Base-by-base conservation (phyloP, 2,329 filamentous ascomycete genomes). In the Sodiomyces alkalinus region DNA sequence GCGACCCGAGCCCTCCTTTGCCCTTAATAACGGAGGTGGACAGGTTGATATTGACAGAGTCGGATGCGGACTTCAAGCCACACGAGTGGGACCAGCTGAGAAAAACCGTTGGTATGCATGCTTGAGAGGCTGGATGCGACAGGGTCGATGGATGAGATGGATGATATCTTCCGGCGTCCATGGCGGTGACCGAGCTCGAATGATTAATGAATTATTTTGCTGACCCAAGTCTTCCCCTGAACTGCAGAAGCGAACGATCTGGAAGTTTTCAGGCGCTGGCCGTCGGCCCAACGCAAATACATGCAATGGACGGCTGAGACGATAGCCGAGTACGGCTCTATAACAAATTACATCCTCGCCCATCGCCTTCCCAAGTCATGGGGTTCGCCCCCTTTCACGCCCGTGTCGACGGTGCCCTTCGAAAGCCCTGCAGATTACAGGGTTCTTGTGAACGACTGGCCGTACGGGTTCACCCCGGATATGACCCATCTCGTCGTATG, bases 371-470 rank as follows among this genome's bases (percentile, higher is more conserved):
- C 70, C 17, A 52, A 55, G 31, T 43, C 51, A 29, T 94, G 86
- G 86, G 68, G 68, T 2, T 37, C 45, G 17, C 64, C 65, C 11
- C 69, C 70, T 4, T 75, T 74, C 46, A 56, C 49, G 9, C 61
- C 63, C 4, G 49, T 45, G 26, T 71, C 66, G 6, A 35, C 43
- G 4, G 42, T 56, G 16, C 69, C 69, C 7, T 72, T 76, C 37
- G 47, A 56, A 15, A 53, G 67, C 23, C 45, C 59, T 4, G 61
- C 60, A 19, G 71, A 76, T 49, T 75, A 66, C 48, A 73, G 72
- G 35, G 77, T 92, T 28, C 58, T 93, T 24, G 62, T 74, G 47
- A 94, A 96, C 44, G 86, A 94, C 60, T 96, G 85, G 86, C 87
- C 87, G 0, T 94, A 94, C 43, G 85, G 81, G 4, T 56, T 93